Percentiles rank a stretch among this genome's conserved stretches.
phyloP scores from a whole-genome alignment of 208 protist species.

The Trypanosoma caninum region DNA sequence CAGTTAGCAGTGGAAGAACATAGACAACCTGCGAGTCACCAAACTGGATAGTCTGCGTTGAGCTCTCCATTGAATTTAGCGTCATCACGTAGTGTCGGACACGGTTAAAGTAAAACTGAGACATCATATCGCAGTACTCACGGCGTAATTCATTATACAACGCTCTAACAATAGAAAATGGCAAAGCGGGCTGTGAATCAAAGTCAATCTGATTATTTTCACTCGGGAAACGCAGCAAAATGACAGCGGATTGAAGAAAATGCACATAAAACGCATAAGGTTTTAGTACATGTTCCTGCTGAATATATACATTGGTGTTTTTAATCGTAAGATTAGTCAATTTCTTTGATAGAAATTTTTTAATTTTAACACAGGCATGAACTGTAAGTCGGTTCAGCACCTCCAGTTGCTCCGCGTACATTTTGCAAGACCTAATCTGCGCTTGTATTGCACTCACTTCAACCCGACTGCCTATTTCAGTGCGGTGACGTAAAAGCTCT shows the following conservation, averaged over 20 bases:
- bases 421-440: conserved; percentile 35
- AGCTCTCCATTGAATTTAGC: conserved; percentile 71
- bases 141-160: conserved; percentile 70
- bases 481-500: conserved; percentile 58
- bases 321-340: conserved; percentile 46
- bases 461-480: background rate
- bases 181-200: conserved; percentile 24
- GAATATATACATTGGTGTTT: conserved; percentile 85
- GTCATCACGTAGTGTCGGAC: conserved; percentile 73
- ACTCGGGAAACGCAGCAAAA: conserved; percentile 43
- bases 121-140: conserved; percentile 75
- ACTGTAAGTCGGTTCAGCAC: conserved; percentile 69
- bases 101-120: conserved; percentile 63
- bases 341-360: conserved; percentile 66
- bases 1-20: conserved; percentile 51
- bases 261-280: conserved; percentile 65
- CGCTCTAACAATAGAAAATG: conserved; percentile 61
- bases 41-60: conserved; percentile 12
- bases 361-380: conserved; percentile 74
- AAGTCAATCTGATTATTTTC: background rate
- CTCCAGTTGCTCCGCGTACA: conserved; percentile 56
- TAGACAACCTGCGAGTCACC: conserved; percentile 15
- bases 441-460: background rate
- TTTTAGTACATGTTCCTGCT: conserved; percentile 76
- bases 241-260: conserved; percentile 53